phyloP scores from a whole-genome alignment of 805 yeast genomes.

The Yamadazyma olivae region DNA sequence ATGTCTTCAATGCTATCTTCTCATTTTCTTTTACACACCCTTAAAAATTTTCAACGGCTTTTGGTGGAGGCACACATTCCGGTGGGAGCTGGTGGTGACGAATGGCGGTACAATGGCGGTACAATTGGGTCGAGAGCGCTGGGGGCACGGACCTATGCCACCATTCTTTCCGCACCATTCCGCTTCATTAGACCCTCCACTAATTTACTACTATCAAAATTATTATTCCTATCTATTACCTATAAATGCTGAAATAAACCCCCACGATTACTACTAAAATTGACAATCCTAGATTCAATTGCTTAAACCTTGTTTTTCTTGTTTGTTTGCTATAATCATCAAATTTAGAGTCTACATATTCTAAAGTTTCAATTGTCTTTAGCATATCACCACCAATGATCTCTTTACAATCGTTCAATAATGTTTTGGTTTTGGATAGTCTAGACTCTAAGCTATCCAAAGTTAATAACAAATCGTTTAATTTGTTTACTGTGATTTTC shows the following conservation, averaged over 20 bases:
- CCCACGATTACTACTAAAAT: slow-evolving; percentile 8
- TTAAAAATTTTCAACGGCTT: slow-evolving; percentile 7
- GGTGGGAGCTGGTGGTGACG: too few relatives aligned
- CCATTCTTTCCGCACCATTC: too few relatives aligned
- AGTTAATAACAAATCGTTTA: slow-evolving; percentile 24
- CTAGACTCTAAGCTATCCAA: slow-evolving; percentile 24
- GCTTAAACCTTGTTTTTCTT: slow-evolving; percentile 27
- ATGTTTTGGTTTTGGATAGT: slow-evolving; percentile 19
- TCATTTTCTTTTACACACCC: too few relatives aligned
- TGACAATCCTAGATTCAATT: slow-evolving; percentile 17
- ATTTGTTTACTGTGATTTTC: slow-evolving; percentile 22
- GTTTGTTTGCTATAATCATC: slow-evolving; percentile 21
- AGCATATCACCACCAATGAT: slow-evolving; percentile 23
- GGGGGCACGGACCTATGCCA: too few relatives aligned
- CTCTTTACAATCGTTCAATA: slow-evolving; percentile 23
- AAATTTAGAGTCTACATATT: slow-evolving; percentile 26
- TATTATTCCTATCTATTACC: too few relatives aligned
- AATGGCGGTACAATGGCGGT: too few relatives aligned
- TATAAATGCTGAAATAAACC: slow-evolving; percentile 5
- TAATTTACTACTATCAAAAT: too few relatives aligned
- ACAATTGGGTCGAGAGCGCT: too few relatives aligned
- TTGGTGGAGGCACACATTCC: too few relatives aligned
- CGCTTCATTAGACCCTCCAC: too few relatives aligned
- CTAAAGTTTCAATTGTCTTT: slow-evolving; percentile 29
- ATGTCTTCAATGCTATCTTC: too few relatives aligned